Evolutionary conservation across 1,284 basidiomycete genomes (phyloP), one percentile per base, ranked within the genome.

Genomic region (Fomitopsis schrenkii): DNA sequence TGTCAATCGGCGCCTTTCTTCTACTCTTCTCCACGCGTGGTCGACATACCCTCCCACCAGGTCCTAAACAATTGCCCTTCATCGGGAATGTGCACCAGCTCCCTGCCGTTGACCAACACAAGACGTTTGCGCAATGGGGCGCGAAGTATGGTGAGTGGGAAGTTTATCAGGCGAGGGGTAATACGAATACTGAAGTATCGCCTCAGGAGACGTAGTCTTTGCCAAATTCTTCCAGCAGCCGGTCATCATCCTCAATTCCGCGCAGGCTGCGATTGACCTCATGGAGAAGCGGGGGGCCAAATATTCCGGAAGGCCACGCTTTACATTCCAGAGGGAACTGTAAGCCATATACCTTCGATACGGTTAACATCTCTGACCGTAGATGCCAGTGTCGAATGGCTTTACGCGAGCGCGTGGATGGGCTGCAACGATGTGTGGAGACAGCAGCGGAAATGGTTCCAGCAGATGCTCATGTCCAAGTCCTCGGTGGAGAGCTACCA

Each of bases 261-360:
- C 64, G 2, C 63, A 74, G 58, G 71, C 72, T 0, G 74, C 76
- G 5, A 64, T 68, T 8, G 79, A 80, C 15, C 68, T 81, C 17
- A 63, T 80, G 62, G 78, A 77, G 42, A 78, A 76, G 64, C 68
- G 76, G n/a, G 74, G 77, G 17, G 64, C 71, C 1, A 74, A 73
- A 54, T 79, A 79, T 61, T 80, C 78, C 4, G 73, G 72, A 63
- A 67, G 79, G 46, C 75, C 75, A 3, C 63, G 61, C 3, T 66
- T 72, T 26, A 58, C 71, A 28, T 65, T 75, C 22, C 61, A 72
- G 15, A 62, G 62, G 17, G 71, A 73, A 14, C 59, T 75, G 72
- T 74, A 53, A 57, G 71, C 46, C 45, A 8, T 19, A 9, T 19
- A 2, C n/a, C n/a, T 33, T 38, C 35, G 6, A 9, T 19, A 22